Percentiles rank a stretch among this genome's conserved stretches.
Evolutionary conservation across 495 filamentous ascomycete genomes (phyloP).

Genomic region (Trichoderma gamsii): DNA sequence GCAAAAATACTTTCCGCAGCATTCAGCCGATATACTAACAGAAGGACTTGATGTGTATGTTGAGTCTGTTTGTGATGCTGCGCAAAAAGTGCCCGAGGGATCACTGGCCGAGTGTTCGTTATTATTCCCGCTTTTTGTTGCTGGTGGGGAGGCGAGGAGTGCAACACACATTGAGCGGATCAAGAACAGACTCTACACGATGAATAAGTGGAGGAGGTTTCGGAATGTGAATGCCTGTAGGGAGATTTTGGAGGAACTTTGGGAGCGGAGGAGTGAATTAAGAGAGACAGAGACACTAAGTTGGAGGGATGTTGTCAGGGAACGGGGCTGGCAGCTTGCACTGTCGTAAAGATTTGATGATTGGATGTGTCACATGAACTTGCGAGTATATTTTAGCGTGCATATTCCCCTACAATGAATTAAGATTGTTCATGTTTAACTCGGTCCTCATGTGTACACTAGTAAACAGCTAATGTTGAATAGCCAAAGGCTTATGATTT

Average conservation of each 20-base stretch:
- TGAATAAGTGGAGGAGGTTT: conserved; percentile 7
- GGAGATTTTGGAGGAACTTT: conserved; percentile 3
- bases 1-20: background rate
- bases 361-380: background rate
- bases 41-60: background rate
- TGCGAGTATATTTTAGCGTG: no score
- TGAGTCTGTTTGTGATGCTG: background rate
- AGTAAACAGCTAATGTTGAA: no score
- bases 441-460: no score
- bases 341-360: background rate
- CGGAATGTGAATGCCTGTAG: conserved; percentile 4
- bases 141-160: background rate
- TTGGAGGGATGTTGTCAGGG: background rate
- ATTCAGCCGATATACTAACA: background rate
- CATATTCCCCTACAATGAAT: no score
- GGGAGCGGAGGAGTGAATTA: background rate
- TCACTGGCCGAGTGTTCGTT: background rate
- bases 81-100: conserved; percentile 2
- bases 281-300: background rate
- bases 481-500: no score
- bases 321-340: background rate
- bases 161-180: background rate
- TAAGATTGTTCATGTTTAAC: no score
- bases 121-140: background rate
- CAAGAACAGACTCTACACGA: background rate